Percentiles rank a stretch among this genome's conserved stretches.
phyloP scores from a whole-genome alignment of 2,329 filamentous ascomycete species.

The Aaosphaeria arxii region DNA sequence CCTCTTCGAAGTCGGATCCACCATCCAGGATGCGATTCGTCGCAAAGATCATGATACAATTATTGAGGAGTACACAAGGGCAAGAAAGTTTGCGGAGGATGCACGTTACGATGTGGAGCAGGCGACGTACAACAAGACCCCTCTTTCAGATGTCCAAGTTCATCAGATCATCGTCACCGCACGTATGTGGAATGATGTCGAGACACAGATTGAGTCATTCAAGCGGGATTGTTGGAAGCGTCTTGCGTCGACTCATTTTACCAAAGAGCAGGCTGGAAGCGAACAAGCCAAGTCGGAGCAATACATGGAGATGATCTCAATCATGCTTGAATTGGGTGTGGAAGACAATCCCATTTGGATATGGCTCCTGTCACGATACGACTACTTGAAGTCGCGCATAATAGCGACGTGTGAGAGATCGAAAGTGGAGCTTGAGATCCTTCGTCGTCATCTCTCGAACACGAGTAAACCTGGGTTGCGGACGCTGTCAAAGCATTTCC shows the following conservation, averaged over 20 bases:
- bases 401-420: constrained; percentile 77
- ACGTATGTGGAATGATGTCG: constrained; percentile 92
- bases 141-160: constrained; percentile 73
- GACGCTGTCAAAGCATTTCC: constrained; percentile 71
- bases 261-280: constrained; percentile 45
- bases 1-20: constrained; percentile 75
- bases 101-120: constrained; percentile 64
- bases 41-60: constrained; percentile 86
- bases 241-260: constrained; percentile 64
- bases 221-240: constrained; percentile 88
- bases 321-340: constrained; percentile 89
- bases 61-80: constrained; percentile 80
- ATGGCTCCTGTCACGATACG: constrained; percentile 87
- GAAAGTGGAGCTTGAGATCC: constrained; percentile 86
- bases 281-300: constrained; percentile 65
- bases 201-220: constrained; percentile 79
- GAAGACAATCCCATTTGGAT: constrained; percentile 96
- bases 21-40: constrained; percentile 80
- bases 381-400: constrained; percentile 85
- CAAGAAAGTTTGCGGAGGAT: constrained; percentile 77
- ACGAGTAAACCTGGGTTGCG: constrained; percentile 68
- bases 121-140: constrained; percentile 47
- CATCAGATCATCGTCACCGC: constrained; percentile 85
- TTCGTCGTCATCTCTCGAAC: constrained; percentile 75
- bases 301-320: constrained; percentile 85